A percentile compares a stretch with the other conserved stretches of the same genome.
These are phyloP conservation scores for Cladosporium sp. DNA, from an alignment of 2,329 filamentous ascomycete genomes.

Conservation along the genomic window DNA sequence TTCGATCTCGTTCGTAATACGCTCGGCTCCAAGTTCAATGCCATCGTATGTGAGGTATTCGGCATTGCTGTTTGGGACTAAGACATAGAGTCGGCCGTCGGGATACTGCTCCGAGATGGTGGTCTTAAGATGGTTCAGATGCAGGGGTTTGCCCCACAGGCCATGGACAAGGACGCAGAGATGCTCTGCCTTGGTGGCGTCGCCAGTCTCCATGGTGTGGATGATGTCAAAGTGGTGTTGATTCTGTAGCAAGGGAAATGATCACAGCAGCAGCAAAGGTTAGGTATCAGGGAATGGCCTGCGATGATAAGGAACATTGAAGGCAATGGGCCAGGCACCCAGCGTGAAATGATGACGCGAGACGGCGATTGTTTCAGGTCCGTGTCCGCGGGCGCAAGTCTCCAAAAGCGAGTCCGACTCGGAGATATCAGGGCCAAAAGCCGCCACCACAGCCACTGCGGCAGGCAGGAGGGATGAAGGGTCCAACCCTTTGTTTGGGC, in stretches of 20 bases:
- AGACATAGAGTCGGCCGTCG: slow-evolving; percentile 65
- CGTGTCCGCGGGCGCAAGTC: not conserved
- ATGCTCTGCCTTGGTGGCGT: slow-evolving; percentile 49
- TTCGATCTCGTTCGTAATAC: slow-evolving; percentile 64
- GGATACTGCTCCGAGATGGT: slow-evolving; percentile 62
- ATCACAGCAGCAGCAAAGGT: not conserved
- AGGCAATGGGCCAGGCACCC: not conserved
- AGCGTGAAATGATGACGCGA: slow-evolving; percentile 1
- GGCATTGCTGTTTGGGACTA: slow-evolving; percentile 71
- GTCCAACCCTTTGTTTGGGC: slow-evolving; percentile 4
- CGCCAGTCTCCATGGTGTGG: slow-evolving; percentile 14
- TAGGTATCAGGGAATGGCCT: not conserved
- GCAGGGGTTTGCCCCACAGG: slow-evolving; percentile 77
- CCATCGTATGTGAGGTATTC: slow-evolving; percentile 70
- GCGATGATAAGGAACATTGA: not conserved
- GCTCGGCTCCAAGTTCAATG: slow-evolving; percentile 68
- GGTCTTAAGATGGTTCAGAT: slow-evolving; percentile 68
- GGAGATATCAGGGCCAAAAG: not conserved
- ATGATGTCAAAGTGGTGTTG: not conserved
- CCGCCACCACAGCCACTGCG: not conserved
- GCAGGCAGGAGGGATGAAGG: not conserved
- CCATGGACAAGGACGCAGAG: slow-evolving; percentile 76
- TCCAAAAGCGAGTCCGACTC: not conserved
- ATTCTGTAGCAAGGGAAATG: not conserved
- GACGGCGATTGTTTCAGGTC: not conserved